Evolutionary conservation across 257 asterid genomes (phyloP).

Genomic region (Nicotiana tabacum): DNA sequence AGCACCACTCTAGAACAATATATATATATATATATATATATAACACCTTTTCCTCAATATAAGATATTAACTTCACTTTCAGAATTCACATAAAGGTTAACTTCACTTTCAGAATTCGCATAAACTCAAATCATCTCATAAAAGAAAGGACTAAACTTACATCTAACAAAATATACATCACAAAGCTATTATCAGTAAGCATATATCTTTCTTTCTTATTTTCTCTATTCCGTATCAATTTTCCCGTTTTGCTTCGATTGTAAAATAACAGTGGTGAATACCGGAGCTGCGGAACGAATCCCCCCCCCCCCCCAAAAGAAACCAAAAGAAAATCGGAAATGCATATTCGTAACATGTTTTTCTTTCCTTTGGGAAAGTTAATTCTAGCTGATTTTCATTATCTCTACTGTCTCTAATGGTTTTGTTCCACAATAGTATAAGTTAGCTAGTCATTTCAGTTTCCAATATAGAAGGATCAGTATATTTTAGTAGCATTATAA

Average conservation of each 20-base stretch:
- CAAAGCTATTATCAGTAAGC: not conserved
- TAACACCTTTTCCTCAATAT: not conserved
- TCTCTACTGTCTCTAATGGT: constrained; percentile 1
- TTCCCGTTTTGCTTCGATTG: not conserved
- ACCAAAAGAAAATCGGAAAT: not conserved
- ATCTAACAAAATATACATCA: not conserved
- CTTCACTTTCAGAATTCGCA: not conserved
- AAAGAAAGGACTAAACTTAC: not conserved
- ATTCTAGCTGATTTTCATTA: not conserved
- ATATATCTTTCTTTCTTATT: not conserved
- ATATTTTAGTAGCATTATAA: not conserved
- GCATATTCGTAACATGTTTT: not conserved
- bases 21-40: not conserved
- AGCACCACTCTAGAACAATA: not conserved
- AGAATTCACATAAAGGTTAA: not conserved
- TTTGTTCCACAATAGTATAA: not conserved
- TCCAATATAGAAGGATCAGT: not conserved
- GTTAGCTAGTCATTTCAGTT: not conserved
- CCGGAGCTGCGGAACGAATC: not conserved
- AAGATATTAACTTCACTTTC: not conserved
- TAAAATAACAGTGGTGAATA: not conserved
- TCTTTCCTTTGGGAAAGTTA: not conserved
- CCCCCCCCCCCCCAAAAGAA: not conserved
- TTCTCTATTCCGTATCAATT: not conserved
- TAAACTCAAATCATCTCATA: not conserved